Base-by-base conservation (phyloP, 371 early-diverging fungal genomes). In the Conidiobolus incongruus region DNA sequence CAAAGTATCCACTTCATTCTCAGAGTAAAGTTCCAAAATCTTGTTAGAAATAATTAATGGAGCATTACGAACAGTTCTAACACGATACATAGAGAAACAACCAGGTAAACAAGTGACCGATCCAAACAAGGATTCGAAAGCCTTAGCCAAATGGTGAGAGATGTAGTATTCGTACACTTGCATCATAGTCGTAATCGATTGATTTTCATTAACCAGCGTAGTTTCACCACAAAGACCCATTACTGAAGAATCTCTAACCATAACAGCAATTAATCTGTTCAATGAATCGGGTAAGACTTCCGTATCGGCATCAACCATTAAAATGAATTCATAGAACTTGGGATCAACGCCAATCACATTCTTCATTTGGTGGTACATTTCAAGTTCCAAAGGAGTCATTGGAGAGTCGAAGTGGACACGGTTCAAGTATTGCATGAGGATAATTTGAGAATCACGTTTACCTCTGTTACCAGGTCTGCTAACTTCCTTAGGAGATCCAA, bases 151-250 rank as follows among this genome's bases (percentile, higher is more conserved):
- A n/a, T n/a, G n/a, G n/a, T n/a, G n/a, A n/a, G n/a, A n/a, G n/a
- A 96, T 96, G 55, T 90, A 99, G 71, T 99, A 93, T 54, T 91
- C 91, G 62, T 87, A 93, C 22, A 98, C 96, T 58, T 98, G 98
- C 56, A 96, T 89, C 88, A 93, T 93, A 2, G 97, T 93, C 13
- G 87, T 81, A 81, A 83, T 86, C 12, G 84, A 75, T 46, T 70
- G 68, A 47, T 83, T 81, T 51, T 84, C 83, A 57, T 92, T 92
- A 12, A 84, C 72, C 32, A 91, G 63, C 44, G 54, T 60, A 2
- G 92, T 91, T 59, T 93, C n/a, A n/a, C n/a, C n/a, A n/a, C n/a
- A n/a, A n/a, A n/a, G n/a, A n/a, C n/a, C n/a, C n/a, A n/a, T n/a
- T 91, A 40, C 94, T 92, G 51, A 91, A 91, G 23, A 87, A 68